Percentiles rank a stretch among this genome's conserved stretches.
Conservation (phyloP, 345 rosid genomes). For the Arabis hirsuta region DNA sequence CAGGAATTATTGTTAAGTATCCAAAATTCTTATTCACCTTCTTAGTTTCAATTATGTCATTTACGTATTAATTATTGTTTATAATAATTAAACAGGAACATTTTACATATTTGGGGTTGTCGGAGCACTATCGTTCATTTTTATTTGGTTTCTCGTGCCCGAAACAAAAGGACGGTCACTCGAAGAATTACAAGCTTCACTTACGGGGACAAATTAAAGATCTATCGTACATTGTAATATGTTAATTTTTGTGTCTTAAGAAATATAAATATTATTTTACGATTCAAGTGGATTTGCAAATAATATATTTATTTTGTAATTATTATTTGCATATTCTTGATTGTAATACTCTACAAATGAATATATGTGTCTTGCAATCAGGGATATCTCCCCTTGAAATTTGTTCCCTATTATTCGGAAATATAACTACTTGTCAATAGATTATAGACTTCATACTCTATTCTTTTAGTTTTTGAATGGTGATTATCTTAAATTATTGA, state of each 20-base stretch:
- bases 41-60: not conserved
- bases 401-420: too few species aligned
- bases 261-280: not conserved
- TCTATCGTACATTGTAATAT: not conserved
- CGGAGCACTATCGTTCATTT: conserved; percentile 42
- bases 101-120: conserved; percentile 50
- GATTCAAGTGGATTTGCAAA: conserved; percentile 1
- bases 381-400: too few species aligned
- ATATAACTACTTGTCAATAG: too few species aligned
- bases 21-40: not conserved
- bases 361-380: too few species aligned
- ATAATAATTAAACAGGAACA: conserved; percentile 46
- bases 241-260: not conserved
- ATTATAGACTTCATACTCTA: too few species aligned
- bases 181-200: conserved; percentile 62
- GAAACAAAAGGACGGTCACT: conserved; percentile 69
- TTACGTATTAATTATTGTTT: not conserved
- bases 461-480: too few species aligned
- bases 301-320: conserved; percentile 9
- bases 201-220: conserved; percentile 28
- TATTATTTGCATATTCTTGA: not conserved
- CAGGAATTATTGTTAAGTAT: not conserved
- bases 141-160: conserved; percentile 52
- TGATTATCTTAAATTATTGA: too few species aligned
- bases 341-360: not conserved